phyloP scores from a whole-genome alignment of 768 basidiomycete genomes.

The Lyophyllum semitale region DNA sequence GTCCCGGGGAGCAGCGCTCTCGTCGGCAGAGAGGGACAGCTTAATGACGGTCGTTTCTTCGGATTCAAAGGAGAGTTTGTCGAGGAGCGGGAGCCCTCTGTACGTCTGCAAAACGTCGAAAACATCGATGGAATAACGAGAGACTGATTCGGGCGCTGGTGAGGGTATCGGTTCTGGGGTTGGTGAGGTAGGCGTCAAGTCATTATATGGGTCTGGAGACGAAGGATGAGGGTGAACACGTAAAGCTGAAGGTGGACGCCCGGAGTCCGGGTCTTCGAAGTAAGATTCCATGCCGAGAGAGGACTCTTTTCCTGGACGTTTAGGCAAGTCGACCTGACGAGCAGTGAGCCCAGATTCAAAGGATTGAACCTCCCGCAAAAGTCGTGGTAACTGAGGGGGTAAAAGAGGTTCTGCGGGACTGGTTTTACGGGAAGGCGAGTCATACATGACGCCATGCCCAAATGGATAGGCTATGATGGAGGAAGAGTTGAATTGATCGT shows the following conservation, averaged over 20 bases:
- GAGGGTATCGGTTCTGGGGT: slow-evolving; percentile 9
- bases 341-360: slow-evolving; percentile 85
- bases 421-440: slow-evolving; percentile 53
- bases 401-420: slow-evolving; percentile 36
- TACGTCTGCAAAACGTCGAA: slow-evolving; percentile 84
- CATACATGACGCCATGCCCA: slow-evolving; percentile 63
- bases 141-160: slow-evolving; percentile 50
- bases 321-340: slow-evolving; percentile 45
- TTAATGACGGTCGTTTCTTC: slow-evolving; percentile 70
- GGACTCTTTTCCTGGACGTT: slow-evolving; percentile 11
- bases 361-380: slow-evolving; percentile 82
- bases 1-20: slow-evolving; percentile 73
- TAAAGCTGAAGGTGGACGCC: slow-evolving; percentile 29
- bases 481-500: slow-evolving; percentile 22
- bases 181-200: slow-evolving; percentile 14
- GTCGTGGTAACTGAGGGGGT: slow-evolving; percentile 42
- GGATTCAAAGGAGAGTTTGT: slow-evolving; percentile 58
- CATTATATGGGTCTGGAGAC: slow-evolving; percentile 5
- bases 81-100: slow-evolving; percentile 72
- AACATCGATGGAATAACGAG: slow-evolving; percentile 71
- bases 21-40: slow-evolving; percentile 66
- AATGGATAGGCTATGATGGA: slow-evolving; percentile 56
- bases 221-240: slow-evolving; percentile 17
- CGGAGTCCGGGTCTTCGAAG: slow-evolving; percentile 15
- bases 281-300: slow-evolving; percentile 14